A percentile compares a stretch with the other conserved stretches of the same genome.
phyloP scores from a whole-genome alignment of 192 early-diverging fungal genomes.

The Dissophora ornata region DNA sequence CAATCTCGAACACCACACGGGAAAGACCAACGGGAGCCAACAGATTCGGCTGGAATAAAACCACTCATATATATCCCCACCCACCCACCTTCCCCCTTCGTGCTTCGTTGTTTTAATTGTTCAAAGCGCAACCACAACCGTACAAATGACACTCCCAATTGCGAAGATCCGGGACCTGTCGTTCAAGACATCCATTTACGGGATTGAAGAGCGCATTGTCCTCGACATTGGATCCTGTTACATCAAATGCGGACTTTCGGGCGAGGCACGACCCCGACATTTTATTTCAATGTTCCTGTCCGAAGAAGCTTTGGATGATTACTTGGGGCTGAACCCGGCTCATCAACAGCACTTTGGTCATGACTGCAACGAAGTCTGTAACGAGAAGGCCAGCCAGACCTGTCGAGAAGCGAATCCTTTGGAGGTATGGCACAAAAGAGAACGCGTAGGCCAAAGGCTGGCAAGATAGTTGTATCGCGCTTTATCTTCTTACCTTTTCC shows the following conservation, averaged over 20 bases:
- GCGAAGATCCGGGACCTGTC: slow-evolving; percentile 49
- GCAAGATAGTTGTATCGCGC: background rate
- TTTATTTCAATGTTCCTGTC: slow-evolving; percentile 66
- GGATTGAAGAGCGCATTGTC: slow-evolving; percentile 86
- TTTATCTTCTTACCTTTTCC: background rate
- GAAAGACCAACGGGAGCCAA: too few species aligned
- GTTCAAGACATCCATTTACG: slow-evolving; percentile 69
- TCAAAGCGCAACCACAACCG: too few species aligned
- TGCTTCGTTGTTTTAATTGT: too few species aligned
- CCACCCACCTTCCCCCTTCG: too few species aligned
- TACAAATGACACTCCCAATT: slow-evolving; percentile 34
- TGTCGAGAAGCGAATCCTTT: slow-evolving; percentile 28
- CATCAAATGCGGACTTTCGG: slow-evolving; percentile 88
- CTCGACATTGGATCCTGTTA: slow-evolving; percentile 87
- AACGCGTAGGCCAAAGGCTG: too few species aligned
- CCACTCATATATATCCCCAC: too few species aligned
- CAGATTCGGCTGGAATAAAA: too few species aligned
- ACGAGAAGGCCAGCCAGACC: slow-evolving; percentile 30
- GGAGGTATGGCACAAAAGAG: too few species aligned
- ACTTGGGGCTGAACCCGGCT: slow-evolving; percentile 51
- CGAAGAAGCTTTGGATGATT: slow-evolving; percentile 54
- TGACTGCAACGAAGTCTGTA: slow-evolving; percentile 36
- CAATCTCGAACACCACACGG: too few species aligned
- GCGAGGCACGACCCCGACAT: slow-evolving; percentile 82
- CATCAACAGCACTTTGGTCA: slow-evolving; percentile 58